Percentiles rank a stretch among this genome's conserved stretches.
Conservation (phyloP, 2,329 filamentous ascomycete species). For the Penicillium griseofulvum region DNA sequence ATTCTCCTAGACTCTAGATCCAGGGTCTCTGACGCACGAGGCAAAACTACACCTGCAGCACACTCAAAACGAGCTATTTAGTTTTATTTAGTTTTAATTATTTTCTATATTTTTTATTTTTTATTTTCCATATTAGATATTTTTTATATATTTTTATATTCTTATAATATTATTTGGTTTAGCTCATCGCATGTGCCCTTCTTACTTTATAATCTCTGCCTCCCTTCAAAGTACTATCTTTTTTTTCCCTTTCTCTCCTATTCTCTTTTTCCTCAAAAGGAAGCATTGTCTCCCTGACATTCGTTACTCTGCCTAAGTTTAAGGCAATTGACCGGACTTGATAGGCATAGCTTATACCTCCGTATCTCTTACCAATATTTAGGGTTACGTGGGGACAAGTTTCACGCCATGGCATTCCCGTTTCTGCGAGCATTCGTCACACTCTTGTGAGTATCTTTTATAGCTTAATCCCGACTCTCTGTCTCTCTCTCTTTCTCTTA, state of each 20-base stretch:
- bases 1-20: constrained; percentile 36
- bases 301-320: constrained; percentile 14
- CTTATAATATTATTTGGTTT: constrained; percentile 20
- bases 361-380: neutral
- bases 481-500: too few relatives aligned
- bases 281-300: constrained; percentile 26
- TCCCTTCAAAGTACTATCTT: constrained; percentile 14
- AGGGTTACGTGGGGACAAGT: neutral
- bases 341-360: neutral
- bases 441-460: constrained; percentile 36
- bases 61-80: constrained; percentile 37
- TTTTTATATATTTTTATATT: constrained; percentile 8
- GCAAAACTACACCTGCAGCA: constrained; percentile 43
- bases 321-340: constrained; percentile 6
- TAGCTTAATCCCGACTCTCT: constrained; percentile 9
- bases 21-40: constrained; percentile 44
- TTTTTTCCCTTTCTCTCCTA: constrained; percentile 11
- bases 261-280: constrained; percentile 13
- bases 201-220: constrained; percentile 21
- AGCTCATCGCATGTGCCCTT: constrained; percentile 26
- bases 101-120: constrained; percentile 14
- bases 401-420: constrained; percentile 36
- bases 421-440: constrained; percentile 42
- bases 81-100: constrained; percentile 9
- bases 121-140: constrained; percentile 1